Evolutionary conservation across 2,329 filamentous ascomycete species (phyloP).

Genomic region (Fusarium bulbicola): DNA sequence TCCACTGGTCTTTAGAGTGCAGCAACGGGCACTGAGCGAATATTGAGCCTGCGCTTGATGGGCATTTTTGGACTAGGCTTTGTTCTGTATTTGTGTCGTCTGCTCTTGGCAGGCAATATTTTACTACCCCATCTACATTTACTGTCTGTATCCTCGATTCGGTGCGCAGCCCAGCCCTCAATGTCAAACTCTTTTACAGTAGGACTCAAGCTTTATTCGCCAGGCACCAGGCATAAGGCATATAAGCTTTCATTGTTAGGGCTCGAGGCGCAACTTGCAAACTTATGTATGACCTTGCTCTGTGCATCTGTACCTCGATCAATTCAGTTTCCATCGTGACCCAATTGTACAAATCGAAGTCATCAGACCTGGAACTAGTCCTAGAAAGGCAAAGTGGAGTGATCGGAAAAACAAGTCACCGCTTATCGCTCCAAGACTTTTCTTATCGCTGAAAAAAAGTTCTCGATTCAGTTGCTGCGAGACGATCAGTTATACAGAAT

Average conservation of each 20-base stretch:
- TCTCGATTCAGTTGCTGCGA: slow-evolving; percentile 26
- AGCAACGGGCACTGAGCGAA: not conserved
- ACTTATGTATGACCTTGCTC: not conserved
- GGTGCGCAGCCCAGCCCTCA: not conserved
- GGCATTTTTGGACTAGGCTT: not conserved
- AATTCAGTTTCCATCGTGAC: slow-evolving; percentile 5
- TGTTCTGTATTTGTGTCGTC: slow-evolving; percentile 16
- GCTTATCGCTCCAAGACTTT: slow-evolving; percentile 38
- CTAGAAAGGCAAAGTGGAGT: slow-evolving; percentile 14
- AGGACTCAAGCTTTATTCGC: not conserved
- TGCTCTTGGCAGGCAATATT: slow-evolving; percentile 4
- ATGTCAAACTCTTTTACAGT: not conserved
- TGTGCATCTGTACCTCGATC: not conserved
- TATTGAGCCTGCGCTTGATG: slow-evolving; percentile 8
- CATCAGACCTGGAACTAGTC: slow-evolving; percentile 17
- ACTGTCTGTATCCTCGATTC: not conserved
- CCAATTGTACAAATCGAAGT: not conserved
- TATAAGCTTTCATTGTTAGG: not conserved
- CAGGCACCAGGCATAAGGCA: not conserved
- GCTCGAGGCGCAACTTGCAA: not conserved
- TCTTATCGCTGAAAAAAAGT: slow-evolving; percentile 43
- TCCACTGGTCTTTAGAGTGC: slow-evolving; percentile 14
- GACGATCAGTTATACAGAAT: slow-evolving; percentile 17
- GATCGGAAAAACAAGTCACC: slow-evolving; percentile 30
- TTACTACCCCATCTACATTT: not conserved